phyloP scores from a whole-genome alignment of 2,329 filamentous ascomycete genomes.

The Colletotrichum sansevieriae region DNA sequence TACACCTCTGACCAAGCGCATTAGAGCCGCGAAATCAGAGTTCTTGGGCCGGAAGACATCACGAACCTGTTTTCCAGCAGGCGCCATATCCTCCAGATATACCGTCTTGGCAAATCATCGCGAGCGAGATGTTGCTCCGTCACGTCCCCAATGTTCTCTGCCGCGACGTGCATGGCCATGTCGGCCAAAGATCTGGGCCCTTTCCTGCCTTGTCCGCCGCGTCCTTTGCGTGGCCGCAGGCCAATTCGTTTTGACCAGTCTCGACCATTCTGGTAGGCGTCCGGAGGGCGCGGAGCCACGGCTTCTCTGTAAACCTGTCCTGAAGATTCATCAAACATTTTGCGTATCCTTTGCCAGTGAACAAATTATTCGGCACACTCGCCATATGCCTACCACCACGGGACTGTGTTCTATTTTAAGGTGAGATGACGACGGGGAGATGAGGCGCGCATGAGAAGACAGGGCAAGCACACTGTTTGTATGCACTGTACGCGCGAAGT shows the following conservation, averaged over 20 bases:
- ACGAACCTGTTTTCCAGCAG: slow-evolving; percentile 56
- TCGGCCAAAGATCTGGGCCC: slow-evolving; percentile 55
- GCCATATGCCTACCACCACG: neutral
- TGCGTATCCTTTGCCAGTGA: neutral
- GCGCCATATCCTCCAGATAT: slow-evolving; percentile 56
- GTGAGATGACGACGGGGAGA: neutral
- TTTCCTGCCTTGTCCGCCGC: slow-evolving; percentile 43
- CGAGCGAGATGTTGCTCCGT: slow-evolving; percentile 49
- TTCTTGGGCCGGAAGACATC: neutral
- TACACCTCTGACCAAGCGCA: slow-evolving; percentile 47
- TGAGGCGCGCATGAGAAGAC: neutral
- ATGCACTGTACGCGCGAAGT: neutral
- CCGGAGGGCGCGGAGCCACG: slow-evolving; percentile 48
- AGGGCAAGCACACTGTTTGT: slow-evolving; percentile 3
- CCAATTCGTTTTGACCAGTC: slow-evolving; percentile 54
- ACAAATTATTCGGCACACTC: no score
- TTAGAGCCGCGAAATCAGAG: slow-evolving; percentile 3
- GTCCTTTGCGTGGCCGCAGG: slow-evolving; percentile 44
- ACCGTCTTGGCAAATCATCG: slow-evolving; percentile 50
- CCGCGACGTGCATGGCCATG: slow-evolving; percentile 54
- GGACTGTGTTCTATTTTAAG: no score
- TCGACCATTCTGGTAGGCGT: slow-evolving; percentile 43
- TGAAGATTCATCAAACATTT: slow-evolving; percentile 51
- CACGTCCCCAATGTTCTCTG: slow-evolving; percentile 53
- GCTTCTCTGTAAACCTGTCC: slow-evolving; percentile 56